Percentiles rank a stretch among this genome's conserved stretches.
phyloP scores from a whole-genome alignment of 495 filamentous ascomycete species.

The Tuber calosporum region DNA sequence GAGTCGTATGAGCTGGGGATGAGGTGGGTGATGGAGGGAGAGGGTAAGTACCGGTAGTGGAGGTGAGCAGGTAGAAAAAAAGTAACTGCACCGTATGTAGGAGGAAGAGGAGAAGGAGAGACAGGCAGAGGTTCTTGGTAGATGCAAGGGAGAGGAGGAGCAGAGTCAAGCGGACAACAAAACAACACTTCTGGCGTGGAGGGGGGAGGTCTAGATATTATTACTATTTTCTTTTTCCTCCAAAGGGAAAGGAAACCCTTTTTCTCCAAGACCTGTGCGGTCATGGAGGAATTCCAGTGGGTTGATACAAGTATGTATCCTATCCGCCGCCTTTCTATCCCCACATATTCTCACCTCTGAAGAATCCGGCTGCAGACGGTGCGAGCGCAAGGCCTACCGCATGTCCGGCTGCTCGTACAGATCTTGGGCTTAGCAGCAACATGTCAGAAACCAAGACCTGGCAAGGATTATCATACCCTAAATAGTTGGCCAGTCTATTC shows the following conservation, averaged over 20 bases:
- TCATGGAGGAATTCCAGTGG: neutral
- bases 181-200: neutral
- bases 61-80: constrained; percentile 1
- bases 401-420: neutral
- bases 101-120: neutral
- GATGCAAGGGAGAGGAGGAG: constrained; percentile 2
- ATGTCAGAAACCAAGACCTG: neutral
- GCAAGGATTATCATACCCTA: neutral
- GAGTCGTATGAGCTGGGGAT: neutral
- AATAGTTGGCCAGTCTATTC: neutral
- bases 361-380: neutral
- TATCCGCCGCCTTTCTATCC: neutral
- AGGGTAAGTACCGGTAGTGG: neutral
- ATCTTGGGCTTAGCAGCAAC: neutral
- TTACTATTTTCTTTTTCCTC: neutral
- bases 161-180: neutral
- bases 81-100: neutral
- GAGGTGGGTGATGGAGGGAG: neutral
- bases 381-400: neutral
- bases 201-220: neutral
- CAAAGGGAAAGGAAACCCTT: neutral
- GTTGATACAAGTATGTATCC: neutral
- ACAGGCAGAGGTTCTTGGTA: constrained; percentile 2
- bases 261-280: neutral
- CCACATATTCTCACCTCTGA: neutral